Evolutionary conservation across 768 basidiomycete genomes (phyloP).

Genomic region (Tylopilus plumbeoviolaceoides): DNA sequence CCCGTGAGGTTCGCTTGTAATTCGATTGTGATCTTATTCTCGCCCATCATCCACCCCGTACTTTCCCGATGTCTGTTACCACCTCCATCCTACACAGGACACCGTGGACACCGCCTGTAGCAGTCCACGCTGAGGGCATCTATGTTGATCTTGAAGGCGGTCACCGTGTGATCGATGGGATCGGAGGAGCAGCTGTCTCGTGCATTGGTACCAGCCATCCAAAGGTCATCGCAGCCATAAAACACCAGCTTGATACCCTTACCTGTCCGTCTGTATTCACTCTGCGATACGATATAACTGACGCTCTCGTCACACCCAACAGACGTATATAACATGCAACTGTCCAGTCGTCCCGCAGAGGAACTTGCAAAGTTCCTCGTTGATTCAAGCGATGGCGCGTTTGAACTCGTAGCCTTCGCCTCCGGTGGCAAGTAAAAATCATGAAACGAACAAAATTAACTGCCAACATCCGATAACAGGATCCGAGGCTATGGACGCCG

Average conservation of each 20-base stretch:
- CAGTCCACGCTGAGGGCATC: conserved; percentile 59
- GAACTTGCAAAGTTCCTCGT: conserved; percentile 66
- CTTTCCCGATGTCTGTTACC: conserved; percentile 13
- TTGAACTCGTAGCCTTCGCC: conserved; percentile 65
- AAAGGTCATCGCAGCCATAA: conserved; percentile 66
- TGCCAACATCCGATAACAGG: conserved; percentile 41
- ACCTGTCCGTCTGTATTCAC: conserved; percentile 49
- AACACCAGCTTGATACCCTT: conserved; percentile 75
- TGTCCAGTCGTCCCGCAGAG: conserved; percentile 79
- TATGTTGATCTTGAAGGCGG: conserved; percentile 74
- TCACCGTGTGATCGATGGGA: conserved; percentile 64
- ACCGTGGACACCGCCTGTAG: conserved; percentile 71
- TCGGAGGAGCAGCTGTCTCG: conserved; percentile 83
- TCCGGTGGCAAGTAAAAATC: conserved; percentile 56
- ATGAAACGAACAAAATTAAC: background rate
- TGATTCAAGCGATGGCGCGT: conserved; percentile 66
- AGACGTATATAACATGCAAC: conserved; percentile 88
- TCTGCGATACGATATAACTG: background rate
- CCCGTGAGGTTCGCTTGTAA: background rate
- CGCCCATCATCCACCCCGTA: background rate
- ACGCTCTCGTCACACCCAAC: background rate
- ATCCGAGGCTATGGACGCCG: conserved; percentile 86
- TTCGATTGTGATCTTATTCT: background rate
- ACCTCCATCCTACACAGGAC: conserved; percentile 60
- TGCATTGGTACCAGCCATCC: conserved; percentile 76